Conservation (phyloP, 306 rosid species). For the Trifolium dubium region DNA sequence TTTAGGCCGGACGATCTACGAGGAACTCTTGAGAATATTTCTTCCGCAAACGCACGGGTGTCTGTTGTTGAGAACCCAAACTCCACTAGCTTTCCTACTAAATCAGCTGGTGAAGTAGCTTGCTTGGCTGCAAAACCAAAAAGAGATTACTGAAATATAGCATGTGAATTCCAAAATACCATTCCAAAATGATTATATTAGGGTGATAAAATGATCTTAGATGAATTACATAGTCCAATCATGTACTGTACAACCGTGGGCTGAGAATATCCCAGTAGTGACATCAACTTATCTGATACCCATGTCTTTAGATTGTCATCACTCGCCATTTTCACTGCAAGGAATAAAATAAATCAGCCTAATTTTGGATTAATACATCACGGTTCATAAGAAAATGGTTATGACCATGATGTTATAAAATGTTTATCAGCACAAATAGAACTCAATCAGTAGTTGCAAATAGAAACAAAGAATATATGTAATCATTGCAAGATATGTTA, state of each 20-base stretch:
- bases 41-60: constrained; percentile 72
- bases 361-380: not conserved
- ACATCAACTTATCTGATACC: constrained; percentile 81
- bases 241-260: constrained; percentile 72
- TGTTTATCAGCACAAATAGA: constrained; percentile 14
- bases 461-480: not conserved
- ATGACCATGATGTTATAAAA: constrained; percentile 1
- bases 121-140: constrained; percentile 68
- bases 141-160: constrained; percentile 28
- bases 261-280: constrained; percentile 79
- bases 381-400: not conserved
- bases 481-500: constrained; percentile 9
- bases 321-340: constrained; percentile 61
- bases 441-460: constrained; percentile 18
- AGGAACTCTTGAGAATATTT: constrained; percentile 70
- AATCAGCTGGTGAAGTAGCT: constrained; percentile 74
- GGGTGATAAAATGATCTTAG: constrained; percentile 5
- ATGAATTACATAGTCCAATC: constrained; percentile 71
- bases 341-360: constrained; percentile 31
- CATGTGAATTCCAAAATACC: not conserved
- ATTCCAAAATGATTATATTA: constrained; percentile 30
- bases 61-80: constrained; percentile 63
- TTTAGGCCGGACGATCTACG: constrained; percentile 61
- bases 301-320: constrained; percentile 70
- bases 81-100: constrained; percentile 64